Conservation (phyloP, 2,329 filamentous ascomycete species). For the Hypomyces perniciosus region DNA sequence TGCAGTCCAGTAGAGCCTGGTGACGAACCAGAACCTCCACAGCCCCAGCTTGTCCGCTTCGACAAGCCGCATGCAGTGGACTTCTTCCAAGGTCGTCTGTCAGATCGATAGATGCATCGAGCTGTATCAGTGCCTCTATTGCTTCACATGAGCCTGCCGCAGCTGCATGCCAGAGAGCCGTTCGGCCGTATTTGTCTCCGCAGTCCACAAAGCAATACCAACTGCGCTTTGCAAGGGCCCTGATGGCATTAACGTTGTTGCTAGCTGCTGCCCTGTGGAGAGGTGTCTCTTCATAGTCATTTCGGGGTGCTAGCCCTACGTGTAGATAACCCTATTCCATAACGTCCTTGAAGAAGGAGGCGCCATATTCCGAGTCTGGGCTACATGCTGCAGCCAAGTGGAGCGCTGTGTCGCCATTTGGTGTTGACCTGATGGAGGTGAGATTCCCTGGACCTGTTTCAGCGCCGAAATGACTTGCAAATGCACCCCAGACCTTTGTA, state of each 20-base stretch:
- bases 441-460: not conserved
- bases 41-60: constrained; percentile 5
- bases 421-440: not conserved
- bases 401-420: not conserved
- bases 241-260: not conserved
- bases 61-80: constrained; percentile 6
- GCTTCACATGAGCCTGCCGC: constrained; percentile 3
- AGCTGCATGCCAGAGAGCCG: constrained; percentile 7
- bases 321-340: not conserved
- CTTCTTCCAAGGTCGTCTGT: constrained; percentile 7
- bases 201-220: not conserved
- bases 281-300: constrained; percentile 8
- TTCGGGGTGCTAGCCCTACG: not conserved
- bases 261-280: constrained; percentile 7
- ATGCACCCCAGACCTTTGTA: not conserved
- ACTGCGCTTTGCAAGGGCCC: not conserved
- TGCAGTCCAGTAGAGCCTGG: not conserved
- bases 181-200: constrained; percentile 5
- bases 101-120: not conserved
- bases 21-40: not conserved
- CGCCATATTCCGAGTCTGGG: not conserved
- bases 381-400: constrained; percentile 8
- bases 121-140: not conserved
- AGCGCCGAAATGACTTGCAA: not conserved
- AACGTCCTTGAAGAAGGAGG: not conserved